Evolutionary conservation across 441 rosid species (phyloP).

Genomic region (Viola pubescens): DNA sequence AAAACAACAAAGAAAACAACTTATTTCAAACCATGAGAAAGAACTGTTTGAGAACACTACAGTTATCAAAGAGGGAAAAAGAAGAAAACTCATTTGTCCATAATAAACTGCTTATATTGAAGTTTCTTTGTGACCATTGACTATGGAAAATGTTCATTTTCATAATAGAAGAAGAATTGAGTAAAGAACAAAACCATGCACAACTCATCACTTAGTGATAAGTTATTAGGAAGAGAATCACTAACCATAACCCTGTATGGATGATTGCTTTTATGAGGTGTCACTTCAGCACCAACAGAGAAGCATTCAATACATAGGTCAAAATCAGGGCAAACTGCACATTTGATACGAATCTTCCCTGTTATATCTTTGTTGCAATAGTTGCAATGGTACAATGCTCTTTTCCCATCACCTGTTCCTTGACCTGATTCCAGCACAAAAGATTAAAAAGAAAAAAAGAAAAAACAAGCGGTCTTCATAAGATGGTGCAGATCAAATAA

Average conservation of each 20-base stretch:
- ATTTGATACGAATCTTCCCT: slow-evolving; percentile 79
- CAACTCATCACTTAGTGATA: neutral
- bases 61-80: neutral
- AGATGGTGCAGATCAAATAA: neutral
- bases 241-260: slow-evolving; percentile 82
- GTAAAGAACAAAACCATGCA: slow-evolving; percentile 1
- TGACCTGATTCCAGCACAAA: slow-evolving; percentile 38
- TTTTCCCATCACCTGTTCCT: slow-evolving; percentile 71
- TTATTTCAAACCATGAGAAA: neutral
- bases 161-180: neutral
- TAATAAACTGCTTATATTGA: neutral
- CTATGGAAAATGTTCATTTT: neutral
- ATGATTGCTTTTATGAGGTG: slow-evolving; percentile 77
- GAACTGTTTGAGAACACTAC: slow-evolving; percentile 4
- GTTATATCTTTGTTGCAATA: slow-evolving; percentile 93
- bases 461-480: neutral
- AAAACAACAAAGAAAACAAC: neutral
- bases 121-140: neutral
- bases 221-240: slow-evolving; percentile 14
- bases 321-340: slow-evolving; percentile 86
- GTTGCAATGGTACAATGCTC: slow-evolving; percentile 79
- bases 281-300: slow-evolving; percentile 86
- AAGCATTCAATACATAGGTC: slow-evolving; percentile 93
- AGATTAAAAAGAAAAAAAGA: neutral
- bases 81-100: neutral